Evolutionary conservation across 1,284 basidiomycete genomes (phyloP).

Genomic region (Trichosporon sp.): DNA sequence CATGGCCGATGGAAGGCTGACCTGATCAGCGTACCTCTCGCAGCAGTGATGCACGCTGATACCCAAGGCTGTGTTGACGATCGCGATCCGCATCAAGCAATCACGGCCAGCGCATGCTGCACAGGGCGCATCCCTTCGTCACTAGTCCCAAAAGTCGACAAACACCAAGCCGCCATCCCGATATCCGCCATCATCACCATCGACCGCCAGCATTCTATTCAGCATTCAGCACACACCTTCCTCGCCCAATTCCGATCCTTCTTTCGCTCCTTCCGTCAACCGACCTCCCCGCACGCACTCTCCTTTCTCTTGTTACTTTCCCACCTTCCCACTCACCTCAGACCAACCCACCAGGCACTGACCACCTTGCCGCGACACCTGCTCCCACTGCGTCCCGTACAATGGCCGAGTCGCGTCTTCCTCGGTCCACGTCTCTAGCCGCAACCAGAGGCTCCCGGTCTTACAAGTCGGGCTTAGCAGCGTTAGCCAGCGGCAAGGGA

Average conservation of each 20-base stretch:
- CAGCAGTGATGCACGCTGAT: background rate
- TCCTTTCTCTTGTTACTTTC: background rate
- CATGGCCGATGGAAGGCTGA: background rate
- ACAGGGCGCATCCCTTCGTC: background rate
- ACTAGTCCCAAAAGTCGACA: background rate
- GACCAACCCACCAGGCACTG: background rate
- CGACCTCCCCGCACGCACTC: background rate
- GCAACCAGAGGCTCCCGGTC: background rate
- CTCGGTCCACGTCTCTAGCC: background rate
- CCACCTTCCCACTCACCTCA: background rate
- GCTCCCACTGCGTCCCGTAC: background rate
- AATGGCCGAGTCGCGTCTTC: background rate
- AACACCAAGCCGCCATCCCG: background rate
- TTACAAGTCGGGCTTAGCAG: background rate
- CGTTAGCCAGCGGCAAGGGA: background rate
- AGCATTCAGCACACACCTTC: background rate
- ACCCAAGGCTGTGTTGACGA: background rate
- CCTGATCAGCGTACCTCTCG: background rate
- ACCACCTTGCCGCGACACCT: background rate
- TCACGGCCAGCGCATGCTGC: background rate
- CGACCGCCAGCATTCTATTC: no score
- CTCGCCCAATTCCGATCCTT: no score
- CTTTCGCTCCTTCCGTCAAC: background rate
- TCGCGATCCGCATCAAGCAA: background rate
- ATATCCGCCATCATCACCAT: background rate